These are phyloP conservation scores for Cryptococcus floricola DNA, from an alignment of 1,284 basidiomycete species.

Conservation along the genomic window DNA sequence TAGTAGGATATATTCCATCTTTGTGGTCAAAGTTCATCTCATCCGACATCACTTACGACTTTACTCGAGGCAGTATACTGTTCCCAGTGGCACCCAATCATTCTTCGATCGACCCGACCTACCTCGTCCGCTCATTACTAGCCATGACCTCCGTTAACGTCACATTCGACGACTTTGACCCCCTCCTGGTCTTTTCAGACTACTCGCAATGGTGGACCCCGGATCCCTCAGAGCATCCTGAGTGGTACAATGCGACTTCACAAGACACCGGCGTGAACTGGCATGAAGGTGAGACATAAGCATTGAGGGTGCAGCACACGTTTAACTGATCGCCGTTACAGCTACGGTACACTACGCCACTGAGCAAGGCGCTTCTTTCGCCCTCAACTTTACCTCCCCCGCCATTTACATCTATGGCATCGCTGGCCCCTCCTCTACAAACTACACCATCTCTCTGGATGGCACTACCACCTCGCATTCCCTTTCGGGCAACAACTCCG, in stretches of 20 bases:
- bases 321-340: conserved; percentile 2
- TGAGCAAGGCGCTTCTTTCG: conserved; percentile 20
- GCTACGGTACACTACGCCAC: conserved; percentile 42
- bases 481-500: conserved; percentile 13
- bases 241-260: conserved; percentile 36
- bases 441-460: conserved; percentile 42
- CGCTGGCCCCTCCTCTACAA: conserved; percentile 20
- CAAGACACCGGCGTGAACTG: conserved; percentile 38
- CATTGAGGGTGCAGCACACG: not conserved
- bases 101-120: not conserved
- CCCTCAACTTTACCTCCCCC: conserved; percentile 34
- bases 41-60: no score
- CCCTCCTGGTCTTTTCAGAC: conserved; percentile 35
- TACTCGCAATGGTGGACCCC: conserved; percentile 44
- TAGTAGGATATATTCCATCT: no score
- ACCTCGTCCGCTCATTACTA: not conserved
- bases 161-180: conserved; percentile 50
- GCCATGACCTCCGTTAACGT: conserved; percentile 26
- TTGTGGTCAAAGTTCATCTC: no score
- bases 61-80: no score
- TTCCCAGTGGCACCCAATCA: no score
- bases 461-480: conserved; percentile 13
- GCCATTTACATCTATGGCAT: conserved; percentile 41
- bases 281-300: conserved; percentile 39
- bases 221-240: conserved; percentile 43